A percentile compares a stretch with the other conserved stretches of the same genome.
Evolutionary conservation across 2,329 filamentous ascomycete species (phyloP).

Genomic region (Teratosphaeria gauchensis): DNA sequence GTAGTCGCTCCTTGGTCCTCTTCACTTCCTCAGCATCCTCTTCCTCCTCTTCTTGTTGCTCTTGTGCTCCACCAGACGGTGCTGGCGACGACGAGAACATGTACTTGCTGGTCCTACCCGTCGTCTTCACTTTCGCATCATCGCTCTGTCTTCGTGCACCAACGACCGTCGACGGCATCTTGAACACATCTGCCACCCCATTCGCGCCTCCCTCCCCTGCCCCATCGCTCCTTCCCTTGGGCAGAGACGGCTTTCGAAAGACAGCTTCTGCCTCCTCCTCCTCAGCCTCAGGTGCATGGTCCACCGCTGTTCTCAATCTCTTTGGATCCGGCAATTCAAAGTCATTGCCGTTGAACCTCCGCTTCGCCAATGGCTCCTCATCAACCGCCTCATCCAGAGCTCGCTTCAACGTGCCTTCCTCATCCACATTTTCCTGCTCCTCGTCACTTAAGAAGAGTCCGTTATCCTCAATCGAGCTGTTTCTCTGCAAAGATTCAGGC

Average conservation of each 20-base stretch:
- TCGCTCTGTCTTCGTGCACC: not conserved
- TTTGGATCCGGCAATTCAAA: conserved; percentile 6
- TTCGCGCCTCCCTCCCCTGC: not conserved
- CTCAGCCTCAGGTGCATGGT: not conserved
- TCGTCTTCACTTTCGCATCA: conserved; percentile 25
- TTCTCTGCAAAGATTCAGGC: conserved; percentile 11
- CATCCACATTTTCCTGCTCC: conserved; percentile 5
- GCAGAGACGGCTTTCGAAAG: conserved; percentile 8
- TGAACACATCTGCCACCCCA: not conserved
- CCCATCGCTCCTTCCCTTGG: conserved; percentile 16
- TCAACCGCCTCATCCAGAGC: conserved; percentile 8
- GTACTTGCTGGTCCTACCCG: conserved; percentile 48
- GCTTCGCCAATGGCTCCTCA: not conserved
- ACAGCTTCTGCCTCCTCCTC: not conserved
- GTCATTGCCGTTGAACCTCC: not conserved
- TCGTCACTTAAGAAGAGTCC: conserved; percentile 24
- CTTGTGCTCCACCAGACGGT: not conserved
- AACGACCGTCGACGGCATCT: not conserved
- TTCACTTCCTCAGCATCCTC: conserved; percentile 43
- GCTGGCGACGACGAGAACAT: conserved; percentile 44
- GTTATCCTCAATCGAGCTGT: conserved; percentile 8
- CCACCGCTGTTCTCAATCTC: conserved; percentile 5
- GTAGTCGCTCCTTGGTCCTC: conserved; percentile 59
- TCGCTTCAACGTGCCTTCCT: conserved; percentile 10
- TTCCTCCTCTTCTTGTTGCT: conserved; percentile 21